phyloP scores from a whole-genome alignment of 2,329 filamentous ascomycete species.

The Didymella arachidicola region DNA sequence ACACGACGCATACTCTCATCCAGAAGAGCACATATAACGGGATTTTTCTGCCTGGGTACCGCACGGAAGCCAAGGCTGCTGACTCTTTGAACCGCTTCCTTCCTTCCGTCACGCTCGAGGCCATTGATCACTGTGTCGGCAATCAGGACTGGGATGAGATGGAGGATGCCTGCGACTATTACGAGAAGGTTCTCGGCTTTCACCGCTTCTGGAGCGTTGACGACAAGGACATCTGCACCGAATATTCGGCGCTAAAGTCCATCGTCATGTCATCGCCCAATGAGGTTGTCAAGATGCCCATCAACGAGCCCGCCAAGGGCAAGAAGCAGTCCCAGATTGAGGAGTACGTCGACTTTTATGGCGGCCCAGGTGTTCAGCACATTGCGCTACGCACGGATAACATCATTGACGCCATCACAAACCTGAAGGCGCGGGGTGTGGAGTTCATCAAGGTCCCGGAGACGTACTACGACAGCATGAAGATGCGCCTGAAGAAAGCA shows the following conservation, averaged over 20 bases:
- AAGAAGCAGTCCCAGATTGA: conserved; percentile 95
- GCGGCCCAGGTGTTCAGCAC: conserved; percentile 89
- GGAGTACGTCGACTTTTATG: conserved; percentile 85
- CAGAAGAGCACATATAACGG: conserved; percentile 75
- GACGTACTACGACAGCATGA: conserved; percentile 86
- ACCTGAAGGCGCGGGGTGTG: conserved; percentile 83
- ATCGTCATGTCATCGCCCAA: conserved; percentile 90
- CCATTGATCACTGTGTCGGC: conserved; percentile 95
- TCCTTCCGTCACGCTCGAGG: conserved; percentile 71
- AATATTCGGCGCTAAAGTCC: conserved; percentile 86
- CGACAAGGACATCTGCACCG: conserved; percentile 89
- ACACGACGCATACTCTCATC: conserved; percentile 93
- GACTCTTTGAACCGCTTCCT: conserved; percentile 62
- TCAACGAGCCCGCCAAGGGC: conserved; percentile 91
- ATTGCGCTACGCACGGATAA: conserved; percentile 84
- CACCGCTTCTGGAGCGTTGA: conserved; percentile 98
- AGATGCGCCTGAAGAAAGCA: conserved; percentile 71
- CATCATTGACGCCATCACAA: conserved; percentile 79
- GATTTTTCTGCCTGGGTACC: conserved; percentile 84
- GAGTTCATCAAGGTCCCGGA: conserved; percentile 90
- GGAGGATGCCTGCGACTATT: conserved; percentile 71
- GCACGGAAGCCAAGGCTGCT: conserved; percentile 55
- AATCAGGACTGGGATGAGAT: conserved; percentile 97
- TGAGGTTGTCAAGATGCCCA: conserved; percentile 94
- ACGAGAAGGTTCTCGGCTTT: conserved; percentile 89